phyloP scores from a whole-genome alignment of 495 filamentous ascomycete species.

The Hyaloscypha hepaticicola region DNA sequence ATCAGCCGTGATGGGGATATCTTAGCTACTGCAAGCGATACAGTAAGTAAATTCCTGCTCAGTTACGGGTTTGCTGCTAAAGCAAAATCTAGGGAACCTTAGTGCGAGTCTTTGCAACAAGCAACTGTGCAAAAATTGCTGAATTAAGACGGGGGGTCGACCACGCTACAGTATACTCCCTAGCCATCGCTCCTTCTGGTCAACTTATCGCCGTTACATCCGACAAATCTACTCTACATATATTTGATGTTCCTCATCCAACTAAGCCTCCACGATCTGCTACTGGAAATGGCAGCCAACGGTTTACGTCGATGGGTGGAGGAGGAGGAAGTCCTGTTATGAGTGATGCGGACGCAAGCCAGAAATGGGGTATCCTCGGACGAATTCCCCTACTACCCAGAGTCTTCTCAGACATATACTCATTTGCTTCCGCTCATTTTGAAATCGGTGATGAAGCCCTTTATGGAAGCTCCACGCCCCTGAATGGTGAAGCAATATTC shows the following conservation, averaged over 20 bases:
- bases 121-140: slow-evolving; percentile 71
- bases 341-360: slow-evolving; percentile 49
- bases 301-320: slow-evolving; percentile 26
- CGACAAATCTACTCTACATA: slow-evolving; percentile 91
- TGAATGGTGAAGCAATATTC: slow-evolving; percentile 44
- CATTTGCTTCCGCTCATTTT: slow-evolving; percentile 70
- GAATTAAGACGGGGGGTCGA: slow-evolving; percentile 90
- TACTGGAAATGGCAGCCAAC: slow-evolving; percentile 6
- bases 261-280: slow-evolving; percentile 27
- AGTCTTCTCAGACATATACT: slow-evolving; percentile 83
- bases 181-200: slow-evolving; percentile 81
- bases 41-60: slow-evolving; percentile 43
- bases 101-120: slow-evolving; percentile 77
- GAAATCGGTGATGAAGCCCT: slow-evolving; percentile 71
- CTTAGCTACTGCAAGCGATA: slow-evolving; percentile 88
- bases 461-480: slow-evolving; percentile 33
- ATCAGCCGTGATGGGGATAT: slow-evolving; percentile 79
- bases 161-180: slow-evolving; percentile 78
- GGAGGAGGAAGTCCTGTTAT: slow-evolving; percentile 16
- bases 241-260: slow-evolving; percentile 70
- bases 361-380: slow-evolving; percentile 79
- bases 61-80: not conserved
- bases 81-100: slow-evolving; percentile 66
- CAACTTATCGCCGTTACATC: slow-evolving; percentile 87
- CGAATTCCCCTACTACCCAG: slow-evolving; percentile 77